Base-by-base conservation (phyloP, 345 rosid genomes). In the Rhizophora apiculata region DNA sequence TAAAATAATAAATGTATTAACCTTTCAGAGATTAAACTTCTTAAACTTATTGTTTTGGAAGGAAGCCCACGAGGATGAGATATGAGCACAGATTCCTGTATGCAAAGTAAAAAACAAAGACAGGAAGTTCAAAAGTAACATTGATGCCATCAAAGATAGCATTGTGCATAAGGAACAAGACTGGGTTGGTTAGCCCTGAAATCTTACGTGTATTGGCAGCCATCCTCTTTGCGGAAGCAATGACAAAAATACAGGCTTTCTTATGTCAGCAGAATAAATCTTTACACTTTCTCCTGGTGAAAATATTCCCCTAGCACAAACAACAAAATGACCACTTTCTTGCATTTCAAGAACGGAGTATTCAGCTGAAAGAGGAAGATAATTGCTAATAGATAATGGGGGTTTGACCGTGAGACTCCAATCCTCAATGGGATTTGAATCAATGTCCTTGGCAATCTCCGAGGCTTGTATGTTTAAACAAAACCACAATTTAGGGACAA, bases 11-110 rank as follows among this genome's bases (percentile, higher is more conserved):
- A 64, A 70, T 27, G 48, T 27, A 53, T 55, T 69, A 66, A 95
- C 99, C 99, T 92, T 88, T 91, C 96, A 76, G 92, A 85, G 78
- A 85, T 82, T 62, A 89, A 86, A 87, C 99, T 92, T 81, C 87
- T 86, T 70, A 95, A 83, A 64, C 80, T 82, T 68, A 90, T 76
- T 76, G 96, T 84, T 83, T 88, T 92, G 10, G 99, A 80, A 37
- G 96, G 97, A 68, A 80, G 72, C 72, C 83, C 89, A 72, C 6
- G 76, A 60, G 96, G 99, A 68, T 95, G 92, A 62, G 96, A 90
- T 70, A 95, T 79, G 71, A 87, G 88, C 81, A 95, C 92, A 69
- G 91, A 87, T 75, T 92, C 99, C 99, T 92, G 87, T 51, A 67
- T 65, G 77, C 10, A 39, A 60, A 34, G 61, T 64, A 78, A 30